phyloP scores from a whole-genome alignment of 148 eudicot species.

The Mesembryanthemum crystallinum region DNA sequence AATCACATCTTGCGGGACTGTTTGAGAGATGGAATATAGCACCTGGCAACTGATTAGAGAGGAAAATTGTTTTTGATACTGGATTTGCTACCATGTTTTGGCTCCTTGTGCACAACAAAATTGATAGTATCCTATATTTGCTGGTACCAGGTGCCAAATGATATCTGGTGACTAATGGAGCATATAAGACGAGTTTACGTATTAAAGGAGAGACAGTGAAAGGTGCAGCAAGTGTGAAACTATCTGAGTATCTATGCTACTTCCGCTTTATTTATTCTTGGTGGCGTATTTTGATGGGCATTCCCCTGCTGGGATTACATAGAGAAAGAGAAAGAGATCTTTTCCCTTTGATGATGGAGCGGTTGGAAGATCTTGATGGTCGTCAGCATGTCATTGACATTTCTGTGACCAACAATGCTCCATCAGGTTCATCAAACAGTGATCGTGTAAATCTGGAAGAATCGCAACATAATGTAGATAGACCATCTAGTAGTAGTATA shows the following conservation, averaged over 20 bases:
- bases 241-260: constrained; percentile 23
- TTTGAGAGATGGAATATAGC: constrained; percentile 4
- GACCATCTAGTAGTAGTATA: constrained; percentile 26
- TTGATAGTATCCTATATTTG: constrained; percentile 7
- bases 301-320: constrained; percentile 35
- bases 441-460: constrained; percentile 17
- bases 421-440: constrained; percentile 23
- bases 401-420: constrained; percentile 22
- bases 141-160: constrained; percentile 19
- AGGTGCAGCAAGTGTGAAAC: constrained; percentile 7
- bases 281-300: constrained; percentile 32
- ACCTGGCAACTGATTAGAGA: background rate
- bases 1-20: background rate
- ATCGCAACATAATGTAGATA: constrained; percentile 32
- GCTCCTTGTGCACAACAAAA: constrained; percentile 1
- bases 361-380: constrained; percentile 22
- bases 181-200: background rate
- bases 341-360: constrained; percentile 47
- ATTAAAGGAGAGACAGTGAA: background rate
- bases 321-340: constrained; percentile 27
- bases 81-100: no score
- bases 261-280: constrained; percentile 8
- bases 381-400: constrained; percentile 42
- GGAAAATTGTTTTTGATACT: no score
- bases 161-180: constrained; percentile 13